phyloP scores from a whole-genome alignment of 1,284 basidiomycete genomes.

The Malassezia yamatoensis region DNA sequence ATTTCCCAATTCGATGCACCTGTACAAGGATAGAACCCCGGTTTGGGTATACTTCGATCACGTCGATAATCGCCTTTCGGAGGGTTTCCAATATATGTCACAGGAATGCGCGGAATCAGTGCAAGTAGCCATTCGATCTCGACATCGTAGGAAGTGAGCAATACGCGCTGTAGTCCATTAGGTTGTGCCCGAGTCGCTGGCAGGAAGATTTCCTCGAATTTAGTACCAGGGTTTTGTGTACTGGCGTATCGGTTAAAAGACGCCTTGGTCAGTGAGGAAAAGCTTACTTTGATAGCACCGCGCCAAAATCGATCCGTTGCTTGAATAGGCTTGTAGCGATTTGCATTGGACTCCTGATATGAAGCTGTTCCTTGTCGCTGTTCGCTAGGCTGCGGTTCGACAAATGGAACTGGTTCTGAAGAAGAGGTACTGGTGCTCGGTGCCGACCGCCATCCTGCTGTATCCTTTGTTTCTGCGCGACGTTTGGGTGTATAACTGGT shows the following conservation, averaged over 20 bases:
- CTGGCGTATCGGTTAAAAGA: constrained; percentile 29
- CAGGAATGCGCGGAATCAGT: constrained; percentile 25
- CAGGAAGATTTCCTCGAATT: constrained; percentile 23
- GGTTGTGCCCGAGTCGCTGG: constrained; percentile 23
- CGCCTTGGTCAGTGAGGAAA: constrained; percentile 10
- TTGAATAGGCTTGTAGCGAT: constrained; percentile 18
- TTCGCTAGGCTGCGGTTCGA: neutral
- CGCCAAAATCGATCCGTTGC: constrained; percentile 29
- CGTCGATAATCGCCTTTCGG: constrained; percentile 20
- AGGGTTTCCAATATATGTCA: constrained; percentile 32
- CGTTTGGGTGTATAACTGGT: neutral
- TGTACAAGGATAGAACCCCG: constrained; percentile 24
- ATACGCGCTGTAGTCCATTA: constrained; percentile 22
- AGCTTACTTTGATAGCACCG: constrained; percentile 29
- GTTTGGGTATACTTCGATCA: constrained; percentile 16
- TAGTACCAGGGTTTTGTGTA: constrained; percentile 10
- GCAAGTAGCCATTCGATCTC: constrained; percentile 38
- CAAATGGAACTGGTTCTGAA: no score
- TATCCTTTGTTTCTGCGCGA: neutral
- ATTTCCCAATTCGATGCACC: constrained; percentile 23
- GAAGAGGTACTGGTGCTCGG: no score
- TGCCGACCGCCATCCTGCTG: no score
- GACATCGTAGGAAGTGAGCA: constrained; percentile 35
- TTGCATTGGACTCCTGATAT: neutral
- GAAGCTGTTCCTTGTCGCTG: neutral